Evolutionary conservation across 257 asterid species (phyloP).

Genomic region (Nicotiana undulata): DNA sequence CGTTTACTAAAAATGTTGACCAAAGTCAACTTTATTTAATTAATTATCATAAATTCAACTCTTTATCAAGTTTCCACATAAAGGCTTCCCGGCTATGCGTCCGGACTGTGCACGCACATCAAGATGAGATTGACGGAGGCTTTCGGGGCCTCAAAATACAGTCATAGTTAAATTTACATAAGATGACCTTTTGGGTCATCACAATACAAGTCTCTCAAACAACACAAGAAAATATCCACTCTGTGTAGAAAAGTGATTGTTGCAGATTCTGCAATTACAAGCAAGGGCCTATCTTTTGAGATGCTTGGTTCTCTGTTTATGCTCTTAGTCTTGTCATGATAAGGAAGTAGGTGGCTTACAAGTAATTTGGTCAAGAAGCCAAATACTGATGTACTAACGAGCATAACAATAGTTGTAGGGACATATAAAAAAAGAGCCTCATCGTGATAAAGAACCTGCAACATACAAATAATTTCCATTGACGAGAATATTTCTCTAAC

Average conservation of each 20-base stretch:
- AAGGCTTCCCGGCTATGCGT: too few species aligned
- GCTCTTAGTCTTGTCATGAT: neutral
- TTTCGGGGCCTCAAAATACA: too few species aligned
- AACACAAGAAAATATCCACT: neutral
- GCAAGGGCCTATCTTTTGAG: neutral
- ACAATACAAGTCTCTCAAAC: neutral
- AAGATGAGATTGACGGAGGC: too few species aligned
- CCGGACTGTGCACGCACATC: too few species aligned
- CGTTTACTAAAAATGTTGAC: too few species aligned
- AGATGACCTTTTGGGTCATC: too few species aligned
- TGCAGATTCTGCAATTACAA: neutral
- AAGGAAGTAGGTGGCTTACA: neutral
- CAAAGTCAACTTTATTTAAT: too few species aligned
- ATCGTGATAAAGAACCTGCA: neutral
- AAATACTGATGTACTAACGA: neutral
- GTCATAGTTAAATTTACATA: too few species aligned
- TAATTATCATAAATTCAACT: too few species aligned
- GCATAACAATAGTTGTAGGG: neutral
- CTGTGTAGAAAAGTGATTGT: neutral
- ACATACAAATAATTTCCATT: neutral
- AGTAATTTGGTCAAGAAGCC: neutral
- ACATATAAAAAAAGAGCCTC: neutral
- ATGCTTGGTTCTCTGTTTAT: neutral
- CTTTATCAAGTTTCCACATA: too few species aligned
- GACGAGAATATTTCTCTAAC: neutral